These are phyloP conservation scores for Clathrus columnatus DNA, from an alignment of 768 basidiomycete species.

Conservation along the genomic window DNA sequence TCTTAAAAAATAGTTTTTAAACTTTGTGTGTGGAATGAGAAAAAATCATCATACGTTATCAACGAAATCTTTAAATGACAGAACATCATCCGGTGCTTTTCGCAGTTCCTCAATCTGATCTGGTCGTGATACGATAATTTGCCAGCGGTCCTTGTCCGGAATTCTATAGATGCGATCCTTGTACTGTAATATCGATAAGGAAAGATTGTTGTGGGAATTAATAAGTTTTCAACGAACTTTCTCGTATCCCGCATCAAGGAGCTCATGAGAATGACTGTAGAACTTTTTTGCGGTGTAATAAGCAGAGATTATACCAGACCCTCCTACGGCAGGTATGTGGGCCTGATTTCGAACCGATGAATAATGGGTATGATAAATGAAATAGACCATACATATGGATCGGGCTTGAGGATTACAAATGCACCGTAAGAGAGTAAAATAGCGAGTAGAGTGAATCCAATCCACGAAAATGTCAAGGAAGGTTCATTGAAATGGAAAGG, in stretches of 20 bases:
- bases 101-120: constrained; percentile 23
- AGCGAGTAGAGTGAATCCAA: neutral
- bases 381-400: neutral
- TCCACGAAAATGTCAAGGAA: neutral
- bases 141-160: constrained; percentile 35
- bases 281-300: constrained; percentile 16
- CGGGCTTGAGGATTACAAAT: neutral
- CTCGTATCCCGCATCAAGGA: constrained; percentile 25
- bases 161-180: constrained; percentile 32
- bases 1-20: constrained; percentile 19
- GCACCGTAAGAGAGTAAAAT: neutral
- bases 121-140: constrained; percentile 26
- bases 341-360: too few relatives aligned
- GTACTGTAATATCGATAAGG: neutral
- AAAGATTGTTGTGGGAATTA: neutral
- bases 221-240: constrained; percentile 14
- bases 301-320: neutral
- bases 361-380: neutral
- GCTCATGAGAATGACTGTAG: constrained; percentile 10
- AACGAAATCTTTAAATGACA: constrained; percentile 9
- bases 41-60: constrained; percentile 4
- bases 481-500: neutral
- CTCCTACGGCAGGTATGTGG: constrained; percentile 1
- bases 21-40: neutral
- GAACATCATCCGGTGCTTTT: constrained; percentile 11